These are phyloP conservation scores for Alternaria hordeiaustralica DNA, from an alignment of 2,329 filamentous ascomycete genomes.

Conservation along the genomic window DNA sequence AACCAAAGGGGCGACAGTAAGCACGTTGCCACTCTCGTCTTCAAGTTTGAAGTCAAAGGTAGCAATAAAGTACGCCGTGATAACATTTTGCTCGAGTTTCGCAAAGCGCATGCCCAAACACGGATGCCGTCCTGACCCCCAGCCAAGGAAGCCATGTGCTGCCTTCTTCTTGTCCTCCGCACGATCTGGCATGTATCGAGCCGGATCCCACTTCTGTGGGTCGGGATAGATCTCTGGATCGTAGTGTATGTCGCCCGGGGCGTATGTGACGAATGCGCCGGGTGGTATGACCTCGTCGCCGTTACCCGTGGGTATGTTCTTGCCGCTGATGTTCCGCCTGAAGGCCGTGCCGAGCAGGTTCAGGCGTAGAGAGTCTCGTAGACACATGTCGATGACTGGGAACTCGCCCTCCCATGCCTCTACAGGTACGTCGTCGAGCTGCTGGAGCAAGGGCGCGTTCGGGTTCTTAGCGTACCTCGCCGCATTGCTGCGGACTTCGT, in stretches of 20 bases:
- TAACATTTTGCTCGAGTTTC: conserved; percentile 60
- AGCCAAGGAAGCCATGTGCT: conserved; percentile 45
- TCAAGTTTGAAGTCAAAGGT: conserved; percentile 56
- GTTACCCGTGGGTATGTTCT: conserved; percentile 53
- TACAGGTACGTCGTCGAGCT: conserved; percentile 54
- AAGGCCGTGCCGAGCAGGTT: conserved; percentile 58
- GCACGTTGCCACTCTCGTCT: conserved; percentile 49
- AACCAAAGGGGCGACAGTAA: conserved; percentile 37
- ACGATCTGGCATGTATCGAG: conserved; percentile 55
- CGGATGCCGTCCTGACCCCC: conserved; percentile 52
- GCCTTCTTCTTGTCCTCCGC: conserved; percentile 56
- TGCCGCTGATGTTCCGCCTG: conserved; percentile 59
- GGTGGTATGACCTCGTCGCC: conserved; percentile 58
- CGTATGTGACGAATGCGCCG: conserved; percentile 55
- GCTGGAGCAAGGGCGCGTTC: conserved; percentile 43
- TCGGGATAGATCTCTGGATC: conserved; percentile 58
- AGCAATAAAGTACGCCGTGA: conserved; percentile 58
- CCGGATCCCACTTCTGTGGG: conserved; percentile 59
- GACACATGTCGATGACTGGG: conserved; percentile 58
- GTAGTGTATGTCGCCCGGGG: conserved; percentile 57
- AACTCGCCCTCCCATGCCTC: conserved; percentile 65
- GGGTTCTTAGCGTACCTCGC: conserved; percentile 51
- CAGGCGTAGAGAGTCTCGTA: conserved; percentile 63
- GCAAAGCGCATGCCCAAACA: conserved; percentile 57
- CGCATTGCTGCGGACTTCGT: conserved; percentile 57